Evolutionary conservation across 305 asterid genomes (phyloP), one percentile per base, ranked within the genome.

Genomic region (Nicotiana rustica): DNA sequence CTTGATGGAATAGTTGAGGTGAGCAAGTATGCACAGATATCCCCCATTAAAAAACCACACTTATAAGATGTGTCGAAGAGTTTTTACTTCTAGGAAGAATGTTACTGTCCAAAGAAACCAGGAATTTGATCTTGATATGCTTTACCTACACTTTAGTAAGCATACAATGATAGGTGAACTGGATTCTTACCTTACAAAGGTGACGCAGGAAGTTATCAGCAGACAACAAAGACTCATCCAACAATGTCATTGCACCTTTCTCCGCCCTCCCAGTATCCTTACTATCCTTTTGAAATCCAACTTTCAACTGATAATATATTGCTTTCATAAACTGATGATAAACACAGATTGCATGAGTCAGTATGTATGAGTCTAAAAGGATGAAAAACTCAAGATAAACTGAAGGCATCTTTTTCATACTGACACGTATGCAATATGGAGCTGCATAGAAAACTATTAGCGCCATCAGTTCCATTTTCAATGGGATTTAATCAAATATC

Each of bases 191-290:
- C 99, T 92, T 92, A 91, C 97, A 94, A 81, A 96, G 93, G 86
- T 85, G 94, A 88, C 90, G 89, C 86, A 96, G 87, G 89, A 96
- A 96, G 90, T 91, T 93, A 86, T 93, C 98, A 87, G 95, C 87
- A 80, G 97, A 91, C 79, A 96, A 86, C 95, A 93, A 96, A 77
- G 98, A 94, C 81, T 96, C 98, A 62, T 94, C 99, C 89, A 94
- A 85, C 84, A 91, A 86, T 73, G 89, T 86, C 5, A 89, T 84
- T 75, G 88, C 87, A 81, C 93, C 94, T 79, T 85, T 87, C 83
- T 88, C 87, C 75, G 80, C 82, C 57, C 86, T 75, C 80, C 86
- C 88, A 77, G 68, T 82, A 75, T 87, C 88, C 68, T 82, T 92
- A 25, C 84, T 86, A 82, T 92, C 93, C 85, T 88, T 92, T 85